These are phyloP conservation scores for Phytophthora meadii DNA, from an alignment of 352 stramenopile genomes.

Conservation along the genomic window DNA sequence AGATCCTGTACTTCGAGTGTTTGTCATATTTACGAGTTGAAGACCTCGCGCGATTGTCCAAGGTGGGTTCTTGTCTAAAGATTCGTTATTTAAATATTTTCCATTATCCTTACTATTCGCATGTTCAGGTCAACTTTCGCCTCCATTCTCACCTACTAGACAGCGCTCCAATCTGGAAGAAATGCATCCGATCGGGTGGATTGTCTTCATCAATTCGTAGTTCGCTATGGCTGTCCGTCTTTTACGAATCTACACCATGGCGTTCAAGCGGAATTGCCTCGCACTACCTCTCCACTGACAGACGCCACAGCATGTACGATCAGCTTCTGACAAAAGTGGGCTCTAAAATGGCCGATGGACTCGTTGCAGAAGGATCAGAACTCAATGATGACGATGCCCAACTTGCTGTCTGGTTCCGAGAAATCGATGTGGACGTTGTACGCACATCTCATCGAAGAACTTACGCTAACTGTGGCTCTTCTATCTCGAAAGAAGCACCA, in stretches of 20 bases:
- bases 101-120: neutral
- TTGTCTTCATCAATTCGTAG: slow-evolving; percentile 54
- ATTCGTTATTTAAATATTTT: too few species aligned
- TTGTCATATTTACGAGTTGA: slow-evolving; percentile 52
- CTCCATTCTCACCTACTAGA: slow-evolving; percentile 47
- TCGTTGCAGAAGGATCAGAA: slow-evolving; percentile 22
- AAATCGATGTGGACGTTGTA: slow-evolving; percentile 86
- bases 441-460: slow-evolving; percentile 74
- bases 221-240: slow-evolving; percentile 68
- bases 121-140: slow-evolving; percentile 43
- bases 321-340: slow-evolving; percentile 68
- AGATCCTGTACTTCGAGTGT: slow-evolving; percentile 46
- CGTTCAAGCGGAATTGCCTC: slow-evolving; percentile 38
- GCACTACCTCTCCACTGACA: slow-evolving; percentile 55
- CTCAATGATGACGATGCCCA: slow-evolving; percentile 56
- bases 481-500: neutral
- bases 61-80: slow-evolving; percentile 23
- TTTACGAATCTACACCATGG: slow-evolving; percentile 72
- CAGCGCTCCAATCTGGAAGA: slow-evolving; percentile 77
- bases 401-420: slow-evolving; percentile 73
- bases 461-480: slow-evolving; percentile 26
- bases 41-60: slow-evolving; percentile 52
- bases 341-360: slow-evolving; percentile 36
- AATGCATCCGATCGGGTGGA: slow-evolving; percentile 65
- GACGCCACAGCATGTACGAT: slow-evolving; percentile 67